Evolutionary conservation across 2,329 filamentous ascomycete genomes (phyloP).

Genomic region (Cladosporium oxysporum): DNA sequence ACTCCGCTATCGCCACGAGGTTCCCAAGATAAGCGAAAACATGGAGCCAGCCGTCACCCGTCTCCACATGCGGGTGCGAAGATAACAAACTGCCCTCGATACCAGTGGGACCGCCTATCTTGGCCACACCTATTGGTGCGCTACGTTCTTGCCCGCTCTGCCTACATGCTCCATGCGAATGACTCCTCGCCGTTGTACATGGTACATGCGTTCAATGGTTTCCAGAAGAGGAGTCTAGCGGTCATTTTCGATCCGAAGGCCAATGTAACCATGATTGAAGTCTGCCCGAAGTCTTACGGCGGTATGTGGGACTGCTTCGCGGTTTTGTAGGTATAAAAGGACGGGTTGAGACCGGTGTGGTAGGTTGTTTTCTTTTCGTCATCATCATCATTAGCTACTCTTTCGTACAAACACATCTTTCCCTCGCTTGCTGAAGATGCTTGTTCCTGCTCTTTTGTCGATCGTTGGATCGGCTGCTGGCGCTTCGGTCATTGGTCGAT

Average conservation of each 20-base stretch:
- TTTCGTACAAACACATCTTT: constrained; percentile 1
- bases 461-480: constrained; percentile 24
- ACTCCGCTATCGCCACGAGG: constrained; percentile 5
- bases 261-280: constrained; percentile 7
- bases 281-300: neutral
- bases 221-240: constrained; percentile 2
- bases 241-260: neutral
- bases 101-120: neutral
- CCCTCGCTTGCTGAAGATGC: constrained; percentile 21
- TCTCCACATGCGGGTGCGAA: constrained; percentile 10
- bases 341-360: neutral
- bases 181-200: neutral
- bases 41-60: constrained; percentile 2
- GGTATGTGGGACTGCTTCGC: neutral
- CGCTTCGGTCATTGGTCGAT: constrained; percentile 22
- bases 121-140: constrained; percentile 3
- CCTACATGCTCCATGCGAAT: neutral
- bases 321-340: neutral
- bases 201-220: constrained; percentile 2
- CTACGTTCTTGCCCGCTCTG: neutral
- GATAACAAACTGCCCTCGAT: constrained; percentile 9
- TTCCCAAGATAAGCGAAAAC: constrained; percentile 1
- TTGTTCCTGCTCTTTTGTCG: constrained; percentile 19
- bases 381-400: neutral
- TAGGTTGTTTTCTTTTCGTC: neutral